Percentiles rank a stretch among this genome's conserved stretches.
Conservation (phyloP, 2,329 filamentous ascomycete genomes). For the Pseudogymnoascus sp. region DNA sequence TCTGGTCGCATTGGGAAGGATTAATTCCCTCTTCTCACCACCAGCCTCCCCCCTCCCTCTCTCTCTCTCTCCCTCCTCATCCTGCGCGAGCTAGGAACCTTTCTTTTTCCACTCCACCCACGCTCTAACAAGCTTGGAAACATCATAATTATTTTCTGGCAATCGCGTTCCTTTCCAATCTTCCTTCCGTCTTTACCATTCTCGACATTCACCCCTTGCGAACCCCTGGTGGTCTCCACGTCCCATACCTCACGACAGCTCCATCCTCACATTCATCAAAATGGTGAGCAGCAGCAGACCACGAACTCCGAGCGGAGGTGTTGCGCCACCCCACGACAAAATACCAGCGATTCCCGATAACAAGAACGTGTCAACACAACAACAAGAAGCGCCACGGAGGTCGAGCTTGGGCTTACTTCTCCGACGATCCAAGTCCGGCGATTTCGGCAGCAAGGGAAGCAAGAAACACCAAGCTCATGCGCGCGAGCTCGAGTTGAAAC, state of each 20-base stretch:
- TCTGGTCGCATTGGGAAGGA: conserved; percentile 5
- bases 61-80: background rate
- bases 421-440: conserved; percentile 60
- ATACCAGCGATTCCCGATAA: conserved; percentile 32
- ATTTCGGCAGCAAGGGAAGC: conserved; percentile 53
- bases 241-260: conserved; percentile 10
- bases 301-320: conserved; percentile 29
- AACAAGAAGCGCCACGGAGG: conserved; percentile 30
- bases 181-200: background rate
- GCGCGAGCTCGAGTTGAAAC: conserved; percentile 43
- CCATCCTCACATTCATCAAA: conserved; percentile 19
- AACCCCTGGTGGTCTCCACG: background rate
- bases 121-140: background rate
- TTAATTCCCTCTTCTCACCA: conserved; percentile 5
- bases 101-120: background rate
- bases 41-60: background rate
- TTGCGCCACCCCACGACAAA: conserved; percentile 28
- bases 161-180: background rate
- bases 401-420: conserved; percentile 53
- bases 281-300: conserved; percentile 31
- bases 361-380: conserved; percentile 22
- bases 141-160: background rate
- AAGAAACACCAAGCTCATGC: conserved; percentile 48
- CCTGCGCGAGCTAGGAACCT: background rate
- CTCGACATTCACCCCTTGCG: background rate